A percentile compares a stretch with the other conserved stretches of the same genome.
Evolutionary conservation across 1,284 basidiomycete species (phyloP).

Genomic region (Caloboletus firmus): DNA sequence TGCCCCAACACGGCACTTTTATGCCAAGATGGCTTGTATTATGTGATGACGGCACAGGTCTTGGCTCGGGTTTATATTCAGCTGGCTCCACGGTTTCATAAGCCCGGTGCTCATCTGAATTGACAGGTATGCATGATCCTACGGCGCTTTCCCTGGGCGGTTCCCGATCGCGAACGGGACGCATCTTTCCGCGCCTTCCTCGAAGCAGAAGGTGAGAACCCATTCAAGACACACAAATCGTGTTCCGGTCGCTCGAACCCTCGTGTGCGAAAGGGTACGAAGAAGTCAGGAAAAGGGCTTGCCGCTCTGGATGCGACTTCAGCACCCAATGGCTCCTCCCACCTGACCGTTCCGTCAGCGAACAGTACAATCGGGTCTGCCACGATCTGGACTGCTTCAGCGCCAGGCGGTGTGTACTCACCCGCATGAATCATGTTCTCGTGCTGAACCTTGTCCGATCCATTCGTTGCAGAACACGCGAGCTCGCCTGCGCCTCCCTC

Average conservation of each 20-base stretch:
- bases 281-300: conserved; percentile 8
- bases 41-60: conserved; percentile 2
- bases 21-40: background rate
- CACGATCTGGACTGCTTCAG: background rate
- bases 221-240: conserved; percentile 23
- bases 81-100: conserved; percentile 7
- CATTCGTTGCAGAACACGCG: conserved; percentile 15
- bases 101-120: conserved; percentile 18
- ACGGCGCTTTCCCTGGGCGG: conserved; percentile 98
- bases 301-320: background rate
- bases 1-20: conserved; percentile 1
- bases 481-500: conserved; percentile 21
- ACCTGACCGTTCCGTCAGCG: conserved; percentile 5
- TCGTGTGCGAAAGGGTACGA: conserved; percentile 9
- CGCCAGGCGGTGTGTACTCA: conserved; percentile 26
- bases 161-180: conserved; percentile 93
- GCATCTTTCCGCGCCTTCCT: conserved; percentile 91
- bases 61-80: background rate
- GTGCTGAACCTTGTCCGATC: conserved; percentile 12
- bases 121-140: conserved; percentile 83
- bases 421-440: background rate
- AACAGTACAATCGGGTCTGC: conserved; percentile 7
- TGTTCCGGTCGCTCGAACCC: conserved; percentile 14
- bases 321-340: background rate
- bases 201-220: conserved; percentile 51